Conservation (phyloP, 257 asterid species). For the Solanum sejunctum region DNA sequence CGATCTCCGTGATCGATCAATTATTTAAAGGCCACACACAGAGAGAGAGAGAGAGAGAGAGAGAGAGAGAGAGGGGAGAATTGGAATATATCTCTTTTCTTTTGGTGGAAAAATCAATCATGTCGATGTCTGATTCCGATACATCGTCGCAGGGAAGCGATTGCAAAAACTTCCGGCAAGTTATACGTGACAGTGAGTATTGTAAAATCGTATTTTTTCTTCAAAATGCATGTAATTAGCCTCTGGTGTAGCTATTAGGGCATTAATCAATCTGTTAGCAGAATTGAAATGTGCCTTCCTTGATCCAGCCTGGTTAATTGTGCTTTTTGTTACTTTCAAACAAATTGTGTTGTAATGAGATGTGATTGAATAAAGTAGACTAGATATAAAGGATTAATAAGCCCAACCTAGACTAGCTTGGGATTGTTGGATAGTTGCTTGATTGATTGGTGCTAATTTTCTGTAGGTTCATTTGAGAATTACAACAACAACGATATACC, state of each 20-base stretch:
- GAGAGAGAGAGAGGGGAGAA: background rate
- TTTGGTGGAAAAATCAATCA: background rate
- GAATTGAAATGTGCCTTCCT: background rate
- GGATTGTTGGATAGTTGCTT: background rate
- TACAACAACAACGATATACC: background rate
- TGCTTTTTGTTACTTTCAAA: background rate
- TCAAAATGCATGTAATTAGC: background rate
- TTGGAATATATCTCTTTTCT: background rate
- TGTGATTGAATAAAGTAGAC: background rate
- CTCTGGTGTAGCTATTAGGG: background rate
- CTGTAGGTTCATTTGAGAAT: background rate
- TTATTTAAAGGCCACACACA: background rate
- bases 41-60: background rate
- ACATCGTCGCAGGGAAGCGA: slow-evolving; percentile 53
- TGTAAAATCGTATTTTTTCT: background rate
- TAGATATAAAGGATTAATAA: background rate
- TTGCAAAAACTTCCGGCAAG: slow-evolving; percentile 43
- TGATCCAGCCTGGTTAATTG: background rate
- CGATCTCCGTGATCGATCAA: slow-evolving; percentile 5
- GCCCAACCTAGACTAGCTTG: background rate
- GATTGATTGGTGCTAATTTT: background rate
- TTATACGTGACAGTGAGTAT: slow-evolving; percentile 49
- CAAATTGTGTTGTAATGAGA: background rate
- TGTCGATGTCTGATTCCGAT: slow-evolving; percentile 61
- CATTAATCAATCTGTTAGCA: background rate